Percentiles rank a stretch among this genome's conserved stretches.
Conservation (phyloP, 2,329 filamentous ascomycete species). For the Amesomyces nigricolor region DNA sequence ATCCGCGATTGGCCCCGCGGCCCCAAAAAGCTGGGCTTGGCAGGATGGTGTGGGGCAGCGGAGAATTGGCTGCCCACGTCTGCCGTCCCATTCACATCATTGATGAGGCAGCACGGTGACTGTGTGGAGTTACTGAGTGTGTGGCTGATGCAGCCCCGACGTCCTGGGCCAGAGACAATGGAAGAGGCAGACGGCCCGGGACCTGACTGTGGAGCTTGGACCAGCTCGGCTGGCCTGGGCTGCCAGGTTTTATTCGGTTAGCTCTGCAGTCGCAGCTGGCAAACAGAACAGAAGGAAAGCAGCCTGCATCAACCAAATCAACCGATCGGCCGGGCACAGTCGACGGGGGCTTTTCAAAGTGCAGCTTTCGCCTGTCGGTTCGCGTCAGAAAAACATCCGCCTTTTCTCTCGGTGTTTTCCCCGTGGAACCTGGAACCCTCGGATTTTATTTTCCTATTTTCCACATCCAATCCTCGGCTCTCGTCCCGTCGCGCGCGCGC, state of each 20-base stretch:
- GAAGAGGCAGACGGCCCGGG: neutral
- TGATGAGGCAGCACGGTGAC: neutral
- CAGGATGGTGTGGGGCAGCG: too few relatives aligned
- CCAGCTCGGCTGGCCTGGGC: neutral
- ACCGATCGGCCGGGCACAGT: slow-evolving; percentile 1
- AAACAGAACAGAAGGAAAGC: slow-evolving; percentile 8
- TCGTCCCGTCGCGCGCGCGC: too few relatives aligned
- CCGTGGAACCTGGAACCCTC: neutral
- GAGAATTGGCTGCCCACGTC: too few relatives aligned
- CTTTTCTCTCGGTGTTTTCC: neutral
- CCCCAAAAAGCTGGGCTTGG: neutral
- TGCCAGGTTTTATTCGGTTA: neutral
- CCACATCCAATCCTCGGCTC: too few relatives aligned
- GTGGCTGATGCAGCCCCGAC: too few relatives aligned
- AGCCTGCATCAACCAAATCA: slow-evolving; percentile 10
- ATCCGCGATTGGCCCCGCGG: neutral
- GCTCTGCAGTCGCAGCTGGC: neutral
- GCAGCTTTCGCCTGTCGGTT: slow-evolving; percentile 1
- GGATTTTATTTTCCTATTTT: neutral
- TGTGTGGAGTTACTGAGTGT: too few relatives aligned
- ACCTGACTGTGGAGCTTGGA: neutral
- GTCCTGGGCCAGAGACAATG: too few relatives aligned
- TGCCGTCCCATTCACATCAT: too few relatives aligned
- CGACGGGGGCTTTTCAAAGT: neutral
- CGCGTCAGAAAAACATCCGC: neutral